Base-by-base conservation (phyloP, 2,329 filamentous ascomycete species). In the Alternaria sp. region DNA sequence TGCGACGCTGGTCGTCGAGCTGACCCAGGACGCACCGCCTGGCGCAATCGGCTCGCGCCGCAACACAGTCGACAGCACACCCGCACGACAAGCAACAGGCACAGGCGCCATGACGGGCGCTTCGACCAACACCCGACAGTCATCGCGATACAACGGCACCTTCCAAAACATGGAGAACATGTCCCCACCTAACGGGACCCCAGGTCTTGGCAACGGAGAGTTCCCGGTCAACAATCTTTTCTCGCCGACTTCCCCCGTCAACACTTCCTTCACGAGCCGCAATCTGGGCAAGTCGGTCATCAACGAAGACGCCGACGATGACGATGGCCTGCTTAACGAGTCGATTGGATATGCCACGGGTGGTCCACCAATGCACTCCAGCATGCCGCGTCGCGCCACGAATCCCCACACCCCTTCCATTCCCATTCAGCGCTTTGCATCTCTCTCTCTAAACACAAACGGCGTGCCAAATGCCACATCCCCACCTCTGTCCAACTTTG, bases 271-370 rank as follows among this genome's bases (percentile, higher is more conserved):
- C n/a, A 81, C 81, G n/a, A 87, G 88, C 59, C 82, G 84, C 49
- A 78, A 78, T 42, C 54, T 78, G 78, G 88, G 90, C 66, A 92
- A 92, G 76, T 85, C 87, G 3, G 80, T 92, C 50, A 93, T 93
- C 76, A 86, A 90, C 67, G 86, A 89, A 69, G 83, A 84, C 14
- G 86, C 85, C 28, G 87, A 90, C 62, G 90, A 92, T 49, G 90
- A 92, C 72, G 90, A 90, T 2, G 86, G 84, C 33, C 81, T 93
- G n/a, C 81, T 92, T 44, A 89, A 89, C 57, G 88, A 92, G 54
- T 87, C 90, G 0, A 83, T 91, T 41, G 88, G 85, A 8, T 92
- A 88, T 71, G 91, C 90, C 9, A 89, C 93, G 69, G 91, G 88
- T 69, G 89, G 88, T 9, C 79, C 80, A 37, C 71, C 77, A 45